These are phyloP conservation scores for Pelagomonas calceolata DNA, from an alignment of 108 stramenopile species.

Conservation along the genomic window DNA sequence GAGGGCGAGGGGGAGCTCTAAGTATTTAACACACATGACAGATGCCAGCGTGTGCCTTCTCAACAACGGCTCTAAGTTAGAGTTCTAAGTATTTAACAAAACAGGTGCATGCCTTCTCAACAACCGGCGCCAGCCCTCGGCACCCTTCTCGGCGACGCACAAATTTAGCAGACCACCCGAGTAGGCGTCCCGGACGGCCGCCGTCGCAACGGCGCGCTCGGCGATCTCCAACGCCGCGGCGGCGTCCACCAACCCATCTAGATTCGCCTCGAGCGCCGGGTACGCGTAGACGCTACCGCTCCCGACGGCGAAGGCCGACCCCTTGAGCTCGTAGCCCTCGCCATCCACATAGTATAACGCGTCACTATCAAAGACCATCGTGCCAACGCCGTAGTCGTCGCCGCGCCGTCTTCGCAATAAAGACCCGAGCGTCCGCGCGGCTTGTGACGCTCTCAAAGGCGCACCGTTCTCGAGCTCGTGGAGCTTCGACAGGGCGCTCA, in stretches of 20 bases:
- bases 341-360: constrained; percentile 98
- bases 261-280: constrained; percentile 88
- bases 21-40: too few species aligned
- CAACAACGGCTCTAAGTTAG: too few species aligned
- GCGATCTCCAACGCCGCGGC: constrained; percentile 98
- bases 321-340: constrained; percentile 90
- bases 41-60: too few species aligned
- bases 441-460: neutral
- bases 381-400: constrained; percentile 57
- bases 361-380: constrained; percentile 69
- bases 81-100: too few species aligned
- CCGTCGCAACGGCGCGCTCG: constrained; percentile 97
- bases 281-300: constrained; percentile 97
- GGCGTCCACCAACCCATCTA: constrained; percentile 70
- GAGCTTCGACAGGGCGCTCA: constrained; percentile 51
- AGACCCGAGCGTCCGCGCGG: neutral
- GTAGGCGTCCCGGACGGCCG: constrained; percentile 96
- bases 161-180: constrained; percentile 89
- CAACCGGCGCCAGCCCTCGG: constrained; percentile 47
- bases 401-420: constrained; percentile 47
- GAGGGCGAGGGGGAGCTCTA: too few species aligned
- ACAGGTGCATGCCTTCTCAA: too few species aligned
- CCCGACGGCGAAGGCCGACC: constrained; percentile 92
- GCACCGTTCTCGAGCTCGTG: constrained; percentile 33
- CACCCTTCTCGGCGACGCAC: constrained; percentile 89